Conservation (phyloP, 768 basidiomycete species). For the Leccinum rimulosum region DNA sequence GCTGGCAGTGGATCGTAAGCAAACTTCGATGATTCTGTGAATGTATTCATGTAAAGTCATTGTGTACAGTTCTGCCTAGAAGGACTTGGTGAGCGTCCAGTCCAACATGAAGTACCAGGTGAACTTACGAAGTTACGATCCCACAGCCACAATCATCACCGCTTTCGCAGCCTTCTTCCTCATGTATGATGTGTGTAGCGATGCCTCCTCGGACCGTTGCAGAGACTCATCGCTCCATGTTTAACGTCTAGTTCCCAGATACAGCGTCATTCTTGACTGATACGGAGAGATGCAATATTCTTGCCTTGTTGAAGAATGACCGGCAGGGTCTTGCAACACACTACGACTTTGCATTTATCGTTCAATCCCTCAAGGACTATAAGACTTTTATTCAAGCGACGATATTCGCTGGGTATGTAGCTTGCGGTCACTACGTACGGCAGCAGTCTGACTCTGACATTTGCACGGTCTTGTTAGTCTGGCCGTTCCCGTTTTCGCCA, state of each 20-base stretch:
- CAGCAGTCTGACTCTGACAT: conserved; percentile 1
- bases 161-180: conserved; percentile 41
- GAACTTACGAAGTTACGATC: not conserved
- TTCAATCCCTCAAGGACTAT: conserved; percentile 48
- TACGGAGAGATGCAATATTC: conserved; percentile 39
- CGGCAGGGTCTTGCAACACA: conserved; percentile 44
- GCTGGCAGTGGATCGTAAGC: conserved; percentile 42
- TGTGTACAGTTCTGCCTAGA: conserved; percentile 31
- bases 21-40: not conserved
- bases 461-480: conserved; percentile 26
- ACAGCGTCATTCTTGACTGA: conserved; percentile 55
- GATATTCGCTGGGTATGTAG: conserved; percentile 42
- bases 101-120: not conserved
- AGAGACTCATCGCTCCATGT: not conserved
- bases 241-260: conserved; percentile 45
- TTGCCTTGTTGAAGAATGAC: conserved; percentile 40
- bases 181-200: conserved; percentile 46
- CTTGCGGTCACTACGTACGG: not conserved
- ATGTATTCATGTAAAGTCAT: conserved; percentile 4
- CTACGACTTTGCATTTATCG: conserved; percentile 43
- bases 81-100: conserved; percentile 21
- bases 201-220: not conserved
- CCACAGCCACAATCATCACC: conserved; percentile 22
- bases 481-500: conserved; percentile 42
- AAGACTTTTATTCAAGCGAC: conserved; percentile 35